Conservation (phyloP, 2,329 filamentous ascomycete genomes). For the Sporothrix variecibatus region DNA sequence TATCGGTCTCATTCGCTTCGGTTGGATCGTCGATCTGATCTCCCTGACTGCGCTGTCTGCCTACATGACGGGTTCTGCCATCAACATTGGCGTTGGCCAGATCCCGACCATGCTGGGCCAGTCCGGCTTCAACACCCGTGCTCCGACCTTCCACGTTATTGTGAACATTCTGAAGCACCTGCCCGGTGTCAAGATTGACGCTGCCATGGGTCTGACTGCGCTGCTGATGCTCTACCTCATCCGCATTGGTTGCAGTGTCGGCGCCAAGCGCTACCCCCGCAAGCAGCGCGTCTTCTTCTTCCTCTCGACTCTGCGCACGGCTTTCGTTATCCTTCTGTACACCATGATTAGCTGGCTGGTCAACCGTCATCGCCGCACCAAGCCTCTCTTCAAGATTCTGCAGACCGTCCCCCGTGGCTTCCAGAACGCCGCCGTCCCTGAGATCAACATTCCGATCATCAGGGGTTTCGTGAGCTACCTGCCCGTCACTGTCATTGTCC, state of each 20-base stretch:
- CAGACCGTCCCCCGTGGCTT: slow-evolving; percentile 81
- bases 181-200: slow-evolving; percentile 68
- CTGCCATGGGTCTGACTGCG: slow-evolving; percentile 84
- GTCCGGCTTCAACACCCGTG: slow-evolving; percentile 61
- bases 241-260: slow-evolving; percentile 63
- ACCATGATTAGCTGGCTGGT: slow-evolving; percentile 86
- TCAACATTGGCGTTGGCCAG: slow-evolving; percentile 86
- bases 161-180: slow-evolving; percentile 80
- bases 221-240: slow-evolving; percentile 76
- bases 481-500: slow-evolving; percentile 84
- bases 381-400: slow-evolving; percentile 74
- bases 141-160: slow-evolving; percentile 76
- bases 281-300: slow-evolving; percentile 83
- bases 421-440: slow-evolving; percentile 74
- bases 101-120: slow-evolving; percentile 81
- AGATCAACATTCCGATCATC: slow-evolving; percentile 66
- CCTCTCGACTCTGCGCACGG: slow-evolving; percentile 83
- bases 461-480: slow-evolving; percentile 69
- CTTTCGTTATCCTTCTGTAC: slow-evolving; percentile 88
- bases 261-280: slow-evolving; percentile 68
- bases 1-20: slow-evolving; percentile 76
- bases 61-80: slow-evolving; percentile 94
- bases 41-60: slow-evolving; percentile 86
- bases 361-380: slow-evolving; percentile 65
- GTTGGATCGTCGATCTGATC: slow-evolving; percentile 93